Evolutionary conservation across 306 rosid genomes (phyloP), one percentile per base, ranked within the genome.

Genomic region (Medicago ruthenica): DNA sequence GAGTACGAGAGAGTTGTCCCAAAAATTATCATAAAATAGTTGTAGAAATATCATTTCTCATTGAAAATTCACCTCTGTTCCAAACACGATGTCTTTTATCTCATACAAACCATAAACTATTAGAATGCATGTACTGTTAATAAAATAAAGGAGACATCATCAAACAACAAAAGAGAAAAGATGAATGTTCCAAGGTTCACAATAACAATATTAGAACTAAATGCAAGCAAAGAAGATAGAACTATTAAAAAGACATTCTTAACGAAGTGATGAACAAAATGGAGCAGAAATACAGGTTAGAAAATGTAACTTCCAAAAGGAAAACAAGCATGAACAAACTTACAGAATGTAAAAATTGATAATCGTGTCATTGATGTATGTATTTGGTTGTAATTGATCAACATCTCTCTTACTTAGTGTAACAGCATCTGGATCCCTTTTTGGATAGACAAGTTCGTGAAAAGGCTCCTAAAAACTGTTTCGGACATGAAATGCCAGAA

Each of bases 271-370:
- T n/a, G n/a, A n/a, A n/a, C n/a, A n/a, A n/a, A n/a, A n/a, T n/a
- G n/a, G n/a, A n/a, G n/a, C n/a, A n/a, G n/a, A n/a, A n/a, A n/a
- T n/a, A n/a, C n/a, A n/a, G n/a, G n/a, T n/a, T n/a, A 4, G 39
- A 39, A 47, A 61, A 1, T 66, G 54, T 14, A 72, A 71, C 47
- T 14, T 67, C 4, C 15, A 58, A 27, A 27, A 27, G 3, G 31
- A 27, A 3, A 27, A 27, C 31, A 3, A 3, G 31, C 31, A 27
- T 0, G 4, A 27, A 27, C 31, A 1, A 24, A 83, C 97, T 81
- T 87, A 92, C 97, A 86, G 79, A 80, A 90, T 90, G 74, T 92
- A 92, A 78, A 92, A 92, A 80, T 92, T 96, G 10, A 92, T 86
- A 67, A 92, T 83, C 10, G 96, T 92, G 84, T 90, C 97, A 73